Evolutionary conservation across 257 asterid species (phyloP), one percentile per base, ranked within the genome.

Genomic region (Nicotiana otophora): DNA sequence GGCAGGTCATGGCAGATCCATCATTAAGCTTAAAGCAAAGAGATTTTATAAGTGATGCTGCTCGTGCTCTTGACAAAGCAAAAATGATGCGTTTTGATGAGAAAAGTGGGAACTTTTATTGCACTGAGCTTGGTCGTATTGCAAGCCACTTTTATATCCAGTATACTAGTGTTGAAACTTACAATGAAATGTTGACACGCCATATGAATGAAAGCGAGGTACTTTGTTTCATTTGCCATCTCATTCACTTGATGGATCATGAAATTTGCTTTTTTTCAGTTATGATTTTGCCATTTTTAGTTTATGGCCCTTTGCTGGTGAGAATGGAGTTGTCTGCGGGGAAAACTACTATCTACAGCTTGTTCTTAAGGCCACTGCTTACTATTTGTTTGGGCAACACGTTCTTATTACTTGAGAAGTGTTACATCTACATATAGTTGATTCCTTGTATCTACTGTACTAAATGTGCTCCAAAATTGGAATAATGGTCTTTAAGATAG

Each of bases 21-120:
- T 90, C 95, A 74, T 84, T 96, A 89, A 87, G 98, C 91, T 85
- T 93, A 86, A 96, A 96, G 88, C 99, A 94, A 89, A 93, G 98
- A 87, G 92, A 92, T 85, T 91, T 96, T 84, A 93, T 96, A 36
- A 89, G 92, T 48, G 98, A 94, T 89, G 98, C 98, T 82, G 99
- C 99, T 65, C 97, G 99, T 81, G 89, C 97, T 84, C 98, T 96
- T 10, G 99, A 96, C 91, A 94, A 88, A 89, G 99, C 99, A 78
- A 96, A 96, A 91, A 96, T 96, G 99, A 93, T 96, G 99, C 99
- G 99, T 65, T 96, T 94, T 80, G 99, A 96, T 89, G 99, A 96
- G 90, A 96, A 96, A 90, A 96, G 99, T 83, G 99, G 99, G 88
- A 96, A 96, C 87, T 94, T 96, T 72, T 96, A 93, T 80, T 94